phyloP scores from a whole-genome alignment of 140 eudicot species.

The Erigeron philadelphicus region DNA sequence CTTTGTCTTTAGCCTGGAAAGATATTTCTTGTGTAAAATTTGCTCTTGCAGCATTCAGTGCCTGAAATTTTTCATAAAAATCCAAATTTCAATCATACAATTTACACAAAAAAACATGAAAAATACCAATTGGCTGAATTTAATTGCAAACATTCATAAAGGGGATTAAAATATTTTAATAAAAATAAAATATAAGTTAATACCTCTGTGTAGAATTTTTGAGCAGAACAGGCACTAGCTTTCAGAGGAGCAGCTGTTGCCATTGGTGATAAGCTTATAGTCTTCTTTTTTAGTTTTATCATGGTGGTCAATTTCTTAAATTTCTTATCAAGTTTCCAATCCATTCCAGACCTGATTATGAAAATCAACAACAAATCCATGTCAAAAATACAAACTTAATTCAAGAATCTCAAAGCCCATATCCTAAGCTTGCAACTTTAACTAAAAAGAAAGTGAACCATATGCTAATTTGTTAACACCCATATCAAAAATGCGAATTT shows the following conservation, averaged over 20 bases:
- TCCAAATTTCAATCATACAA: neutral
- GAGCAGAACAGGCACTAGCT: constrained; percentile 33
- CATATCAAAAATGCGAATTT: constrained; percentile 19
- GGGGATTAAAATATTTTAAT: neutral
- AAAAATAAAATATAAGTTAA: constrained; percentile 1
- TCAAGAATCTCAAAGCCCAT: constrained; percentile 23
- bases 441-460: constrained; percentile 18
- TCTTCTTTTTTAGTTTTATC: constrained; percentile 37
- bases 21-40: constrained; percentile 77
- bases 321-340: constrained; percentile 29
- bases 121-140: constrained; percentile 2
- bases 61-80: constrained; percentile 41
- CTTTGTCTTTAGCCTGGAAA: constrained; percentile 83
- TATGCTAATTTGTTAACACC: neutral
- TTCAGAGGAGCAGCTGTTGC: constrained; percentile 48
- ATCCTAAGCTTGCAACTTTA: constrained; percentile 18
- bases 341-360: constrained; percentile 45
- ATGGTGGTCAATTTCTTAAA: constrained; percentile 31
- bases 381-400: constrained; percentile 20
- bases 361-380: constrained; percentile 39
- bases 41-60: constrained; percentile 61
- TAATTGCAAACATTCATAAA: constrained; percentile 9
- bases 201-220: constrained; percentile 61
- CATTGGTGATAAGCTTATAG: constrained; percentile 40
- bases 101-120: neutral